Conservation (phyloP, 352 stramenopile species). For the Phytophthora pinifolia region DNA sequence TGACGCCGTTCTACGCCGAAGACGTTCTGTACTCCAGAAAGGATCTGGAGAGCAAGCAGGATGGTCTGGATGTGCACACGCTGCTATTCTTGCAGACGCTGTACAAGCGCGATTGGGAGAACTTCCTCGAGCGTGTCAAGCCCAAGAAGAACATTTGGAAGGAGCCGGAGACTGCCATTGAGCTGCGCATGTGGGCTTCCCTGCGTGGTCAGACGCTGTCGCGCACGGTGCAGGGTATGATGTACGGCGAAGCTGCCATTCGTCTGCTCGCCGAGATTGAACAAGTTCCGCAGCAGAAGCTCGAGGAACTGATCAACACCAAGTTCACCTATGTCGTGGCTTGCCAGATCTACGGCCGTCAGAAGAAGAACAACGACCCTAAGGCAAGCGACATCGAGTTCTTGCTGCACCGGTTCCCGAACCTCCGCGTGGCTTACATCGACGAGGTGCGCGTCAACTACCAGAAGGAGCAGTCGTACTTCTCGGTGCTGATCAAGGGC, state of each 20-base stretch:
- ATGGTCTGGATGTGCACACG: constrained; percentile 90
- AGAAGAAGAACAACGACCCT: constrained; percentile 98
- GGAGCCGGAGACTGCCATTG: constrained; percentile 75
- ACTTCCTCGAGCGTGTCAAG: constrained; percentile 96
- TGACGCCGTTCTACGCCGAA: constrained; percentile 99
- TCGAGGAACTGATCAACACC: constrained; percentile 97
- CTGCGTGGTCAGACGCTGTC: constrained; percentile 97
- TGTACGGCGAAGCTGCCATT: constrained; percentile 99
- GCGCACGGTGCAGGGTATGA: constrained; percentile 98
- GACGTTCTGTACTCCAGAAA: constrained; percentile 97
- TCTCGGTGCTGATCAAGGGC: constrained; percentile 97
- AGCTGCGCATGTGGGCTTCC: constrained; percentile 97
- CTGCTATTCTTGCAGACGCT: constrained; percentile 94
- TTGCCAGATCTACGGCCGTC: constrained; percentile 98
- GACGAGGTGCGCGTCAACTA: constrained; percentile 97
- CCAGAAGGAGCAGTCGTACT: constrained; percentile 95
- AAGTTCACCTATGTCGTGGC: constrained; percentile 99
- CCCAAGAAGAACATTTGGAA: constrained; percentile 94
- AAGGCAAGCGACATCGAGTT: constrained; percentile 99
- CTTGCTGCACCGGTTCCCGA: constrained; percentile 96
- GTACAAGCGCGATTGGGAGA: constrained; percentile 98
- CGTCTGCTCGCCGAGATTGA: constrained; percentile 97
- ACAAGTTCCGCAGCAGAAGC: constrained; percentile 81
- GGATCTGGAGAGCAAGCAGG: constrained; percentile 96
- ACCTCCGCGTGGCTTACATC: constrained; percentile 98